A percentile compares a stretch with the other conserved stretches of the same genome.
These are phyloP conservation scores for Rehmannia glutinosa DNA, from an alignment of 257 asterid genomes.

Conservation along the genomic window DNA sequence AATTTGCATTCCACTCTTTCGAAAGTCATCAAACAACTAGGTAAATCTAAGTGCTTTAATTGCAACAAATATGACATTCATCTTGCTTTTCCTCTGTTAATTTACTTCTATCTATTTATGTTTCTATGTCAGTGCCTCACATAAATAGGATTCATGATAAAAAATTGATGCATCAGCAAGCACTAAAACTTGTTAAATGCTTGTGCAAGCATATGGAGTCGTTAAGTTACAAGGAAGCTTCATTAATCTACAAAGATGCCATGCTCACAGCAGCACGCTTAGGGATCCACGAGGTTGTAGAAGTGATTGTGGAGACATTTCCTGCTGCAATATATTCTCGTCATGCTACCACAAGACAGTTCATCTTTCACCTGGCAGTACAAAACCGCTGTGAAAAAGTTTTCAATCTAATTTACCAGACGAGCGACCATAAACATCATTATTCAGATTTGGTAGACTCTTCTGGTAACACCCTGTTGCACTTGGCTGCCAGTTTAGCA, in stretches of 20 bases:
- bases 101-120: neutral
- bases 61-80: neutral
- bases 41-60: neutral
- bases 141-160: neutral
- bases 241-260: neutral
- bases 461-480: neutral
- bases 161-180: neutral
- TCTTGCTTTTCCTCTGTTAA: neutral
- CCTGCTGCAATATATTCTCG: neutral
- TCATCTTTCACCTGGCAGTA: slow-evolving; percentile 6
- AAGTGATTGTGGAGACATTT: neutral
- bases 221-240: neutral
- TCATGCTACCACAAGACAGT: neutral
- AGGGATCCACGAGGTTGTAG: slow-evolving; percentile 16
- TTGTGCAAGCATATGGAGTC: slow-evolving; percentile 10
- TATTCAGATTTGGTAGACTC: too few relatives aligned
- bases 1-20: neutral
- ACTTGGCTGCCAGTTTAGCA: neutral
- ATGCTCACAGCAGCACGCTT: neutral
- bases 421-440: too few relatives aligned
- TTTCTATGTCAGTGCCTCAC: neutral
- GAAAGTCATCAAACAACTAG: neutral
- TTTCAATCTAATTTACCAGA: slow-evolving; percentile 8
- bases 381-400: slow-evolving; percentile 13
- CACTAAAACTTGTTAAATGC: neutral